Percentiles rank a stretch among this genome's conserved stretches.
These are phyloP conservation scores for Bertia moriformis DNA, from an alignment of 2,329 filamentous ascomycete genomes.

Conservation along the genomic window DNA sequence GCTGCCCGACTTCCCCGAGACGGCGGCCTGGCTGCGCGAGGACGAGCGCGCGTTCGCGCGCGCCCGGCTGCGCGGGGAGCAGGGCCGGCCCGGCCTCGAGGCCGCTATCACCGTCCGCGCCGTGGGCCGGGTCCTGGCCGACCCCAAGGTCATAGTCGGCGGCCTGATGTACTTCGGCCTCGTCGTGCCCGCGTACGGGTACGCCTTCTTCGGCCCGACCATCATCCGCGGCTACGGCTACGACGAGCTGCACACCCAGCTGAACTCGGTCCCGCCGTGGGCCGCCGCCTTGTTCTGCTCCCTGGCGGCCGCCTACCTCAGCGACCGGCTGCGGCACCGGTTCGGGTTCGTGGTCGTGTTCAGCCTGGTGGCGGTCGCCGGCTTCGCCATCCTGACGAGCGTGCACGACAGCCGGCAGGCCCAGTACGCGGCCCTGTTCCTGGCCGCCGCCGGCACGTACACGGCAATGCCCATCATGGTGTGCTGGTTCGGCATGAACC, in stretches of 20 bases:
- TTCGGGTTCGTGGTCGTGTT: slow-evolving; percentile 10
- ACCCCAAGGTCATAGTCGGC: slow-evolving; percentile 4
- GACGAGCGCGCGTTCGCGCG: neutral
- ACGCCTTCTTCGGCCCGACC: slow-evolving; percentile 11
- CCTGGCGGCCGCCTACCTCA: slow-evolving; percentile 8
- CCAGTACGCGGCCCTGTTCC: slow-evolving; percentile 21
- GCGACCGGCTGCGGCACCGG: slow-evolving; percentile 8
- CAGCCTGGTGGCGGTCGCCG: slow-evolving; percentile 8
- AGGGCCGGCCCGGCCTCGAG: neutral
- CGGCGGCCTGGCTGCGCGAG: neutral
- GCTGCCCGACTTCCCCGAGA: neutral
- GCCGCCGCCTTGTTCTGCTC: slow-evolving; percentile 9
- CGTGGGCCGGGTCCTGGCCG: neutral
- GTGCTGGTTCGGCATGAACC: slow-evolving; percentile 24
- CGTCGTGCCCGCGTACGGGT: slow-evolving; percentile 9
- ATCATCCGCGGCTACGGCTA: slow-evolving; percentile 10
- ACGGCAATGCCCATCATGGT: slow-evolving; percentile 10
- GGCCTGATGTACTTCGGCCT: slow-evolving; percentile 8
- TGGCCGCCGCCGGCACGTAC: slow-evolving; percentile 20
- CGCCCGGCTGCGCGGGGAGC: neutral
- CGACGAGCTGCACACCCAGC: slow-evolving; percentile 9
- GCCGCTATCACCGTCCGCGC: too few species aligned
- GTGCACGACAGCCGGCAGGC: slow-evolving; percentile 8
- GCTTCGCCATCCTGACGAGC: slow-evolving; percentile 10
- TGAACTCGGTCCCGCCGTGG: slow-evolving; percentile 10